phyloP scores from a whole-genome alignment of 352 stramenopile genomes.

The Aphanomyces stellatus region DNA sequence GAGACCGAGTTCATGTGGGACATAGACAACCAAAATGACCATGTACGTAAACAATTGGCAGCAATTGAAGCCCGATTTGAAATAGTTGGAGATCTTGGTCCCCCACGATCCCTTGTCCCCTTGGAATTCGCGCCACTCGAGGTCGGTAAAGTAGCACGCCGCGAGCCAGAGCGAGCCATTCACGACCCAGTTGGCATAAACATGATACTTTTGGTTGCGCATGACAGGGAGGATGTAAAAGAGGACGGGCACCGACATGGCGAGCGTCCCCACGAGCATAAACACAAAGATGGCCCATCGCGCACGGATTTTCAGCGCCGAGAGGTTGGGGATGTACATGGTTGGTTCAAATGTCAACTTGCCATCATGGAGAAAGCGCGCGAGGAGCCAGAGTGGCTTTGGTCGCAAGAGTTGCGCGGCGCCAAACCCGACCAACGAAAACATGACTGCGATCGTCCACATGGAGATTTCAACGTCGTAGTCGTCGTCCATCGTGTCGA shows the following conservation, averaged over 20 bases:
- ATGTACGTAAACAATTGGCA: constrained; percentile 6
- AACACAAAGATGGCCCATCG: neutral
- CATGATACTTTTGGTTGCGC: neutral
- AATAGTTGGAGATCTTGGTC: neutral
- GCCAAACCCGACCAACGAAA: neutral
- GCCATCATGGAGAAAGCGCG: neutral
- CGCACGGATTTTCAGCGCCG: neutral
- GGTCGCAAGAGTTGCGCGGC: neutral
- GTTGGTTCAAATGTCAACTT: neutral
- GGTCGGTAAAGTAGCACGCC: neutral
- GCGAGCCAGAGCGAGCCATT: neutral
- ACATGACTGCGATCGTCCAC: neutral
- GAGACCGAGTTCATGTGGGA: neutral
- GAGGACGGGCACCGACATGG: neutral
- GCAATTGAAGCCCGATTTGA: constrained; percentile 4
- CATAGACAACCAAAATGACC: neutral
- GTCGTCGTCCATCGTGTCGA: neutral
- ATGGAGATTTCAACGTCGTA: neutral
- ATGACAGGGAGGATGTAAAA: neutral
- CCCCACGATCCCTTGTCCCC: neutral
- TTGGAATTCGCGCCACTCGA: neutral
- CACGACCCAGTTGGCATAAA: neutral
- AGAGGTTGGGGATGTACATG: neutral
- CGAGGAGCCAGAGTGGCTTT: neutral
- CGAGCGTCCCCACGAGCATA: neutral